Evolutionary conservation across 805 yeast species (phyloP), one percentile per base, ranked within the genome.

Genomic region (Yamadazyma takamatsuzukensis): DNA sequence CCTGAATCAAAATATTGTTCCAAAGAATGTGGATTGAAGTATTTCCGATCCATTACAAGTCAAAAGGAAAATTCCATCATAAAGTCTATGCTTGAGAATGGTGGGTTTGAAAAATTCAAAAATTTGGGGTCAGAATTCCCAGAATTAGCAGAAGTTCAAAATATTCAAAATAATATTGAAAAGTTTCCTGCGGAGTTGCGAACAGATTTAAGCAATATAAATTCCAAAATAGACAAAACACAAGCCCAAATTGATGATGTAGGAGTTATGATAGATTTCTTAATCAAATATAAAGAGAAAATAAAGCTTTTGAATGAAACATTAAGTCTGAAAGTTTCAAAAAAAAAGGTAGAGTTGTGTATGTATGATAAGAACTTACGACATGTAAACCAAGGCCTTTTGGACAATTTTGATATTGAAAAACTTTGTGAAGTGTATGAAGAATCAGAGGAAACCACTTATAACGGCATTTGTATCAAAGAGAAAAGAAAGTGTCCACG

Each of bases 1-100:
- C 46, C 49, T 15, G 54, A 45, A n/a, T 47, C 87, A 21, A 86
- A 88, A 53, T 88, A 83, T 51, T 88, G 97, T 52, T 59, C 76
- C 11, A 70, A 68, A 14, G 83, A 74, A 16, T 95, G 89, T 55
- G 96, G 95, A 4, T 34, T 21, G 31, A 49, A 29, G 38, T 80
- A 56, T 41, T 59, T 42, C 25, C 21, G 33, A 14, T 18, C 17
- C 7, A 7, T 38, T 3, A 11, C 15, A 3, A 15, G 30, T 3
- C 27, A 36, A 13, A 16, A 10, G 13, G 14, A 33, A 5, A 23
- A 27, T 8, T 29, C 29, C 14, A 49, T 45, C 28, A 39, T 43
- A 15, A 38, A 48, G 26, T 35, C 70, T 16, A 21, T 56, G 16
- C 30, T 39, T 7, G 37, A 34, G 16, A 29, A 34, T 3, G 27